These are phyloP conservation scores for Pelargonium citronellum DNA, from an alignment of 441 rosid species.

Conservation along the genomic window DNA sequence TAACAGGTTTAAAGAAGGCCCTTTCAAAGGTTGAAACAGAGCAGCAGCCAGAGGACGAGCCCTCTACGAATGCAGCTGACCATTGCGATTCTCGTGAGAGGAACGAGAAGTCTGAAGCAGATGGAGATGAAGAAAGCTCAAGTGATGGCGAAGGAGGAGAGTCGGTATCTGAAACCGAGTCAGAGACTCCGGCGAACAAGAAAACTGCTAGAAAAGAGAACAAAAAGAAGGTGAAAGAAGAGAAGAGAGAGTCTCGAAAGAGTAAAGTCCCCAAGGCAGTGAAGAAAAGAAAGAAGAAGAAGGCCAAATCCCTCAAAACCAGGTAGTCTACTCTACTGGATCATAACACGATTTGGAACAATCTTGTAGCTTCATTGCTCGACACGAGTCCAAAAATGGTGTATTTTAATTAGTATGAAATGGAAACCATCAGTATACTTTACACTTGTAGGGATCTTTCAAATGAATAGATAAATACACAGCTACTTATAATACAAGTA, in stretches of 20 bases:
- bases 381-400: no score
- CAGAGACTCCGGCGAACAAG: conserved; percentile 43
- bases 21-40: conserved; percentile 32
- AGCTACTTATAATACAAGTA: no score
- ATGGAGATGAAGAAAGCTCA: conserved; percentile 27
- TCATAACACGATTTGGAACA: no score
- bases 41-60: conserved; percentile 17
- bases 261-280: conserved; percentile 29
- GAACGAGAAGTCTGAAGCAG: conserved; percentile 26
- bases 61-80: no score
- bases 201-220: conserved; percentile 86
- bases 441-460: no score
- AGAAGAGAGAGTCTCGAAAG: conserved; percentile 73
- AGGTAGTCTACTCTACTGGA: neutral
- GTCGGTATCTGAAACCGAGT: conserved; percentile 22
- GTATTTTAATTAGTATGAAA: no score
- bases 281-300: neutral
- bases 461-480: no score
- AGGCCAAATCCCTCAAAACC: neutral
- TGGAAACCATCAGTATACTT: no score
- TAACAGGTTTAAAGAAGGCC: conserved; percentile 71
- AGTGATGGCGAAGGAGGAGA: conserved; percentile 29
- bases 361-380: no score
- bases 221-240: conserved; percentile 90
- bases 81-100: conserved; percentile 16